phyloP scores from a whole-genome alignment of 768 basidiomycete genomes.

The Lentinus tigrinus region DNA sequence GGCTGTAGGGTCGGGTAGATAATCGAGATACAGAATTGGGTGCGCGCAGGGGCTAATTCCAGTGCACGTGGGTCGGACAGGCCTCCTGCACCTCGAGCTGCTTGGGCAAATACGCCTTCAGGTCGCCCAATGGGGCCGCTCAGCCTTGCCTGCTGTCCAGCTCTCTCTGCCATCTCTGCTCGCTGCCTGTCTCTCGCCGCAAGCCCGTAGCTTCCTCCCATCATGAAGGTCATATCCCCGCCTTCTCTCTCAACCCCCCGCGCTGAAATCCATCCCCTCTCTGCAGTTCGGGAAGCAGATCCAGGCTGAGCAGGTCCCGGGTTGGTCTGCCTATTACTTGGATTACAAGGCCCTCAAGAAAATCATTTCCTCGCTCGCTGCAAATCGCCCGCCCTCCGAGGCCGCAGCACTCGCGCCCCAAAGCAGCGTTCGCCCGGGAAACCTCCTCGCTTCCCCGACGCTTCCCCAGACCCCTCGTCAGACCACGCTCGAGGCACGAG shows the following conservation, averaged over 20 bases:
- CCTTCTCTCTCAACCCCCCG: conserved; percentile 1
- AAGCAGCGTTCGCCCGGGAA: conserved; percentile 52
- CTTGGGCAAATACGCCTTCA: not conserved
- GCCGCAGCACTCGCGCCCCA: conserved; percentile 74
- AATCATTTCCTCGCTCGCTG: conserved; percentile 93
- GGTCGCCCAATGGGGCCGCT: conserved; percentile 8
- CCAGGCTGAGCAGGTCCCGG: conserved; percentile 92
- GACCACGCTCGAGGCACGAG: conserved; percentile 19
- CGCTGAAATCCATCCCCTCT: conserved; percentile 4
- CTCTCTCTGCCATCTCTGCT: not conserved
- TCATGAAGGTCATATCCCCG: conserved; percentile 31
- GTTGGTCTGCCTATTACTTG: conserved; percentile 94
- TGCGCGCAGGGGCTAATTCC: not conserved
- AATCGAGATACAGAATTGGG: conserved; percentile 11
- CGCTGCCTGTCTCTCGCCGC: conserved; percentile 3
- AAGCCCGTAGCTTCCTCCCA: conserved; percentile 6
- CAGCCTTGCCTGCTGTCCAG: not conserved
- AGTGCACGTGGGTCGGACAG: conserved; percentile 22
- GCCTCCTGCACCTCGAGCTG: not conserved
- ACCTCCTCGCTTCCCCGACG: conserved; percentile 36
- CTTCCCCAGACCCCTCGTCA: conserved; percentile 16
- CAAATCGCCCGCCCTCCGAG: conserved; percentile 87
- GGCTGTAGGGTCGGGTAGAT: conserved; percentile 6
- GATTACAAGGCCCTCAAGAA: conserved; percentile 99
- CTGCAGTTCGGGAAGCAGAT: conserved; percentile 96